Evolutionary conservation across 1,284 basidiomycete species (phyloP), one percentile per base, ranked within the genome.

Genomic region (Earliella scabrosa): DNA sequence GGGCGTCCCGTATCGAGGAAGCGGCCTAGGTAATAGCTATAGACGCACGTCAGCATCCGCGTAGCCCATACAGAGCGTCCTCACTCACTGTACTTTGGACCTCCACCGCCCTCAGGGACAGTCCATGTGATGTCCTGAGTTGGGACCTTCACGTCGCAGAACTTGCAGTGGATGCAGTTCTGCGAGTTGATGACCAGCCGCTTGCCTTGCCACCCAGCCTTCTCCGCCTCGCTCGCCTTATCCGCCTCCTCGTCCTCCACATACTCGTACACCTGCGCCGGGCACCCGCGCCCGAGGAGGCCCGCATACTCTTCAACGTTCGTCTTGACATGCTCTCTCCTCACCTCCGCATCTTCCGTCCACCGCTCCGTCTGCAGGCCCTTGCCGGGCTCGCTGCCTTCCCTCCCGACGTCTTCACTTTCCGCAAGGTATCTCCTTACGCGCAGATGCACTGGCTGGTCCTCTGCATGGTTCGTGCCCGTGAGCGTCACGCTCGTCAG

Each of bases 221-320:
- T 82, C 50, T 82, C 65, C 14, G 54, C 41, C 44, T 59, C 56
- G 26, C 31, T 43, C 21, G 49, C 63, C 16, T 46, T 45, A 0
- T 59, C 59, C 14, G 63, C 66, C 16, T 61, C 76, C 60, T 82
- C 83, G 35, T 84, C 88, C n/a, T 88, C 89, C 14, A 97, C 90
- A 70, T 99, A 99, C 77, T 99, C 97, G 74, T 99, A 99, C 27
- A 99, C 97, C 3, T 88, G 93, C 0, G 97, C 97, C 0, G 97
- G 97, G 74, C 97, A 99, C 16, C 90, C 96, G 8, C 89, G 82
- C 2, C 90, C 92, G 23, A 99, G 80, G 26, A 98, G 76, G 16
- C 95, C 95, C 2, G 90, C 97, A 69, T 87, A 99, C 64, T 93
- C 85, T 18, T 78, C 78, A 0, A 92, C 85, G 71, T 98, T 98